Conservation (phyloP, 2,329 filamentous ascomycete species). For the Clarireedia hainanense region DNA sequence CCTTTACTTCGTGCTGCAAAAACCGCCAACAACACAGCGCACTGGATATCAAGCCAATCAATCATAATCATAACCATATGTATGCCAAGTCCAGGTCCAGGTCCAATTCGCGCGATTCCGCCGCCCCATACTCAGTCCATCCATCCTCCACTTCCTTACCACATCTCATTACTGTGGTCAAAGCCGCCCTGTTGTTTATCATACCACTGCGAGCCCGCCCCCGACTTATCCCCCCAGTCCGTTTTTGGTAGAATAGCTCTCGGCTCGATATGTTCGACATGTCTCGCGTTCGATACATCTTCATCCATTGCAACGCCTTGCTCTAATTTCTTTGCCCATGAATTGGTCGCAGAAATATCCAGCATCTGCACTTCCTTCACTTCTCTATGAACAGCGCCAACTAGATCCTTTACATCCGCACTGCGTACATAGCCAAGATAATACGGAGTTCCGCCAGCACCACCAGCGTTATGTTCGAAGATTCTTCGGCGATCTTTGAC, state of each 20-base stretch:
- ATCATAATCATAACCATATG: no score
- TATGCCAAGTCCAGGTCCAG: no score
- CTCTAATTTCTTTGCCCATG: constrained; percentile 2
- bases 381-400: constrained; percentile 47
- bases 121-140: no score
- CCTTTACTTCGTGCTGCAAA: no score
- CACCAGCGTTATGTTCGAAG: constrained; percentile 54
- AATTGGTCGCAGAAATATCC: constrained; percentile 4
- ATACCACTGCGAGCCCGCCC: background rate
- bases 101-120: no score
- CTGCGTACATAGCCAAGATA: constrained; percentile 78
- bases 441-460: constrained; percentile 66
- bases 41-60: no score
- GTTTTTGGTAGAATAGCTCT: constrained; percentile 20
- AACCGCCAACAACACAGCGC: no score
- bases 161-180: no score
- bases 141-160: no score
- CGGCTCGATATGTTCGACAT: constrained; percentile 19
- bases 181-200: no score
- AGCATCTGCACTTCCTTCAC: constrained; percentile 16
- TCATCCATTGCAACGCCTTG: constrained; percentile 10
- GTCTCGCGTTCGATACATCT: constrained; percentile 9
- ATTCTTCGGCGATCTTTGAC: constrained; percentile 58
- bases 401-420: constrained; percentile 49
- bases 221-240: background rate